Evolutionary conservation across 441 rosid species (phyloP).

Genomic region (Populus hybrid): DNA sequence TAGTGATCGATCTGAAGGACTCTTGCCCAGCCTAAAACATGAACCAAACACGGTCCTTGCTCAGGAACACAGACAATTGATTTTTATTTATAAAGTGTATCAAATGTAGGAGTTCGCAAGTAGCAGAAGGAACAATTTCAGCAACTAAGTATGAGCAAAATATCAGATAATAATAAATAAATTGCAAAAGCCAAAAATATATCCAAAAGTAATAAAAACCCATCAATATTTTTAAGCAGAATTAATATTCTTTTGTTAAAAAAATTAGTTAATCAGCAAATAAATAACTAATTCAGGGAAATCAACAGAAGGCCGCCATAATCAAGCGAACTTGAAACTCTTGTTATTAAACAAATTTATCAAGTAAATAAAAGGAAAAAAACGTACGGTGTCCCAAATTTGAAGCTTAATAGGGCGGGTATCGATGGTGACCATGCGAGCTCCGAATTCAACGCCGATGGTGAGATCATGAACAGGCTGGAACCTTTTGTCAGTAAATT

Average conservation of each 20-base stretch:
- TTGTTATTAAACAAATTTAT: neutral
- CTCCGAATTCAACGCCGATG: slow-evolving; percentile 87
- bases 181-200: neutral
- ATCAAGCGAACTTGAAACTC: neutral
- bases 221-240: neutral
- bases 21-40: slow-evolving; percentile 83
- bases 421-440: slow-evolving; percentile 89
- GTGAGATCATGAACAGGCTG: slow-evolving; percentile 96
- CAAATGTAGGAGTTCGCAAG: neutral
- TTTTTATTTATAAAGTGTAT: neutral
- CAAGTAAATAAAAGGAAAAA: neutral
- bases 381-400: slow-evolving; percentile 86
- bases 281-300: neutral
- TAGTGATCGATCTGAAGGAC: slow-evolving; percentile 85
- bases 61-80: neutral
- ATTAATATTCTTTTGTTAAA: too few relatives aligned
- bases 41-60: slow-evolving; percentile 1
- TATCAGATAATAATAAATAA: neutral
- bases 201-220: neutral
- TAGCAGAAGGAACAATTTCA: neutral
- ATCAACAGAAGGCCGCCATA: neutral
- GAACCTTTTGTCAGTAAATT: slow-evolving; percentile 89
- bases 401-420: slow-evolving; percentile 88
- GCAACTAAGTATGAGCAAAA: neutral
- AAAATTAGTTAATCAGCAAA: too few relatives aligned